phyloP scores from a whole-genome alignment of 1,284 basidiomycete genomes.

The Irpex lacteus region DNA sequence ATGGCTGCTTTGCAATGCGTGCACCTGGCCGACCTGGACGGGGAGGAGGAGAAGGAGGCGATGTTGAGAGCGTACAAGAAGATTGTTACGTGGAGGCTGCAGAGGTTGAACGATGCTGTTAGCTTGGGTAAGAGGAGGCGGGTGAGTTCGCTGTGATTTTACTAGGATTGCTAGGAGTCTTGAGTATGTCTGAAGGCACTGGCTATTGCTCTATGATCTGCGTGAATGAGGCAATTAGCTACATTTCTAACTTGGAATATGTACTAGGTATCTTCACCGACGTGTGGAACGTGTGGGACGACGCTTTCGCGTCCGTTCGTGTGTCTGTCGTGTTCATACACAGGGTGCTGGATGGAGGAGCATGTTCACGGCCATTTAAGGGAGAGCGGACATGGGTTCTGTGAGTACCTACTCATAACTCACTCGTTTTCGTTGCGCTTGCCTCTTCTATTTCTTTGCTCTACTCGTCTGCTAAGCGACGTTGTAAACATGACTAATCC shows the following conservation, averaged over 20 bases:
- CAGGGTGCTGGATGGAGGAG: constrained; percentile 67
- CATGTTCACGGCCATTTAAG: constrained; percentile 59
- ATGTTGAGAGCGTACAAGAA: constrained; percentile 36
- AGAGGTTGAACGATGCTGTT: constrained; percentile 28
- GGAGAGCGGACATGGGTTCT: constrained; percentile 60
- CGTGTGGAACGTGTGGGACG: constrained; percentile 61
- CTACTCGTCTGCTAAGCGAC: neutral
- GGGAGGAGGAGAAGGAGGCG: constrained; percentile 24
- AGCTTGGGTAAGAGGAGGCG: constrained; percentile 43
- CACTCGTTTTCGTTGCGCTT: too few species aligned
- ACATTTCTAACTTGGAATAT: too few species aligned
- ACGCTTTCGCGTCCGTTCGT: constrained; percentile 71
- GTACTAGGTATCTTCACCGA: constrained; percentile 43
- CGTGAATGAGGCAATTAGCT: too few species aligned
- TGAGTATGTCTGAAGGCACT: neutral
- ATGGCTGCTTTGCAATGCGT: neutral
- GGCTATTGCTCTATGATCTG: neutral
- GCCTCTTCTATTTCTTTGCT: neutral
- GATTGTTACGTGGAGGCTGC: constrained; percentile 38
- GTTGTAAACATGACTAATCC: neutral
- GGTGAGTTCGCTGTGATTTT: constrained; percentile 23
- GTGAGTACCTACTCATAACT: constrained; percentile 41
- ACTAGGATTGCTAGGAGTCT: neutral
- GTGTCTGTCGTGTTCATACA: constrained; percentile 75
- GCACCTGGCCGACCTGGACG: constrained; percentile 13